Percentiles rank a stretch among this genome's conserved stretches.
Evolutionary conservation across 129 eudicot genomes (phyloP).

Genomic region (Flaveria ramosissima): DNA sequence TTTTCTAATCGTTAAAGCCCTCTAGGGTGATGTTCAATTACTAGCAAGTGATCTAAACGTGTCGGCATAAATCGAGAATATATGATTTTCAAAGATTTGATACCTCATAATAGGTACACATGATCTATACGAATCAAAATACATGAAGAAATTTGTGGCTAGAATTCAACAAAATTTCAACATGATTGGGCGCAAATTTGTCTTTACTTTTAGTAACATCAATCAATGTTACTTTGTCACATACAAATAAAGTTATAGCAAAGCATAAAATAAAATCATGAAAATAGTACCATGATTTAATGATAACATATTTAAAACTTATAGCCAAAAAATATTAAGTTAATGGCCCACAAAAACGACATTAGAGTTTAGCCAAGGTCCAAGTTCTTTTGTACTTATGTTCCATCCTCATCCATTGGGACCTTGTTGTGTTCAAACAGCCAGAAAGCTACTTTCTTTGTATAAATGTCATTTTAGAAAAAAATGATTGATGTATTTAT

Average conservation of each 20-base stretch:
- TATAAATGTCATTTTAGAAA: too few relatives aligned
- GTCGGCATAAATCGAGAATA: too few relatives aligned
- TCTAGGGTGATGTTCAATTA: too few relatives aligned
- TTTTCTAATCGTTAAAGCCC: too few relatives aligned
- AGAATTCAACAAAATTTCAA: not conserved
- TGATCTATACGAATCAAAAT: not conserved
- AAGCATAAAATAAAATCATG: not conserved
- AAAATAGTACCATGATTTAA: not conserved
- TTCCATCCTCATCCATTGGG: not conserved
- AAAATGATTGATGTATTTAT: not conserved
- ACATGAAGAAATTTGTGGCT: constrained; percentile 15
- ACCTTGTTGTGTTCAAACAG: not conserved
- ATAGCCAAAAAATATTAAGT: not conserved
- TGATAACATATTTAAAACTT: not conserved
- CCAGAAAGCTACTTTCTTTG: not conserved
- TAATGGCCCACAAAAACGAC: not conserved
- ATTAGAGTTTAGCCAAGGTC: not conserved
- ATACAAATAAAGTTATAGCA: not conserved
- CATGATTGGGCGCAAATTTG: not conserved
- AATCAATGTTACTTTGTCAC: not conserved
- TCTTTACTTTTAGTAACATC: constrained; percentile 19
- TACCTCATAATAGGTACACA: not conserved
- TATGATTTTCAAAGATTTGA: too few relatives aligned
- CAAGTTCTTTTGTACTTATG: not conserved
- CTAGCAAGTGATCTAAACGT: too few relatives aligned